phyloP scores from a whole-genome alignment of 768 basidiomycete species.

The Cytidiella melzeri region DNA sequence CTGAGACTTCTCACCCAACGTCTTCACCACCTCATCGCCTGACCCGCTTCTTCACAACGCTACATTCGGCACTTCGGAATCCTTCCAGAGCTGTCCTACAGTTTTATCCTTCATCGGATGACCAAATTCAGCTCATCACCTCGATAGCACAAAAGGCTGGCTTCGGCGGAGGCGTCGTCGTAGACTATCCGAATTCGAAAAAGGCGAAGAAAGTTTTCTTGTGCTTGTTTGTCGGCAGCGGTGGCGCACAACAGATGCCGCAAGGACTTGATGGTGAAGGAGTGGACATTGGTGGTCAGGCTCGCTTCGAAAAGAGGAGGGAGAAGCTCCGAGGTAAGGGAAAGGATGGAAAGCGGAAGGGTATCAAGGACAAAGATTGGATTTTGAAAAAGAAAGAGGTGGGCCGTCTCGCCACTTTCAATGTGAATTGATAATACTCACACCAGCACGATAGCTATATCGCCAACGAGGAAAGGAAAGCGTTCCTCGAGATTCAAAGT shows the following conservation, averaged over 20 bases:
- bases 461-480: conserved; percentile 79
- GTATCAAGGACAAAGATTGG: conserved; percentile 80
- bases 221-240: conserved; percentile 85
- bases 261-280: conserved; percentile 66
- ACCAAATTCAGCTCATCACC: conserved; percentile 94
- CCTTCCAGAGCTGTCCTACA: conserved; percentile 85
- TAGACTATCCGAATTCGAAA: conserved; percentile 96
- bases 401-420: conserved; percentile 16
- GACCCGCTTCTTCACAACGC: conserved; percentile 86
- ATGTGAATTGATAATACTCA: conserved; percentile 5
- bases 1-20: conserved; percentile 84
- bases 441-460: conserved; percentile 49
- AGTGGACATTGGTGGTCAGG: conserved; percentile 47
- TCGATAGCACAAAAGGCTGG: conserved; percentile 90
- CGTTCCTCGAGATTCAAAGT: conserved; percentile 84
- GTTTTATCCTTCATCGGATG: conserved; percentile 96
- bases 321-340: conserved; percentile 54
- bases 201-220: conserved; percentile 95
- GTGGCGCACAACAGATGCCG: conserved; percentile 62
- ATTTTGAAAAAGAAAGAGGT: conserved; percentile 97
- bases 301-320: conserved; percentile 71
- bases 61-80: conserved; percentile 80
- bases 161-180: conserved; percentile 93
- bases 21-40: conserved; percentile 86
- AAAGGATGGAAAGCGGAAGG: conserved; percentile 65